A percentile compares a stretch with the other conserved stretches of the same genome.
Evolutionary conservation across 176 grass and related monocot species (phyloP).

Genomic region (Ampelocalamus luodianensis): DNA sequence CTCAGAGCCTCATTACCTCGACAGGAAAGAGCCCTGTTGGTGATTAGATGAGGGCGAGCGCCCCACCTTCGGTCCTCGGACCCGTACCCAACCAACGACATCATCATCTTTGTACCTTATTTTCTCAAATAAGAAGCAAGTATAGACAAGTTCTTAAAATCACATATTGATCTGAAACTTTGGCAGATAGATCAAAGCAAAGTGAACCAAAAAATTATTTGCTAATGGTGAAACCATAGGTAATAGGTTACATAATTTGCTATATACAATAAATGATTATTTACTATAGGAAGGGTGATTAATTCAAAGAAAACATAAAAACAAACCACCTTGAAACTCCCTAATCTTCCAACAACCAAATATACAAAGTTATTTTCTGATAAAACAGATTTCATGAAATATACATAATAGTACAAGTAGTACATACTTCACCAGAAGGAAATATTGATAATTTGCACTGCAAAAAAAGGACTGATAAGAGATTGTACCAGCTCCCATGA

Average conservation of each 20-base stretch:
- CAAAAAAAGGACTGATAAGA: neutral
- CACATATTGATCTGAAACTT: neutral
- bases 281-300: neutral
- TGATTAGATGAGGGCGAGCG: too few species aligned
- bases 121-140: too few species aligned
- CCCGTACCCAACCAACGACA: too few species aligned
- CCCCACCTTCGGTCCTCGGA: too few species aligned
- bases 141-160: neutral
- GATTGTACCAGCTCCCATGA: neutral
- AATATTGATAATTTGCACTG: neutral
- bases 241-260: neutral
- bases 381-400: neutral
- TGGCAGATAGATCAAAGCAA: neutral
- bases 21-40: too few species aligned
- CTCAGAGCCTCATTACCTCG: too few species aligned
- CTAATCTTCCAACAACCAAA: neutral
- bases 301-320: neutral
- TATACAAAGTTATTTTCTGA: neutral
- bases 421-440: slow-evolving; percentile 1
- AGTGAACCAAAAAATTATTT: neutral
- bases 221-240: neutral
- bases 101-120: neutral
- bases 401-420: neutral
- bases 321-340: neutral
- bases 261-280: neutral